Evolutionary conservation across 805 yeast species (phyloP), one percentile per base, ranked within the genome.

Genomic region (Pichia rugopelliculosa): DNA sequence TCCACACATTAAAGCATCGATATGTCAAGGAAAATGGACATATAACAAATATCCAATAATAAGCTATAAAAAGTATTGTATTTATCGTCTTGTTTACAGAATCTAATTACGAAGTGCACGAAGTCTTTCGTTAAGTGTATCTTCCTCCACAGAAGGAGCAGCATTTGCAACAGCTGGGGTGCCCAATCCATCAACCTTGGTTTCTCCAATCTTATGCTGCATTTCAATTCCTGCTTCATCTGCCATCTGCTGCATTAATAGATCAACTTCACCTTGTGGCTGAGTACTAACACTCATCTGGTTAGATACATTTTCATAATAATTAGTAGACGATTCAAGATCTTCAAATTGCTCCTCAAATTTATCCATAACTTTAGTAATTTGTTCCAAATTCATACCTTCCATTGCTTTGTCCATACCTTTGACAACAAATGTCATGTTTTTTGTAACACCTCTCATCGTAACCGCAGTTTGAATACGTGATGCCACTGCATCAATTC

Each of bases 391-490:
- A 65, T 93, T 93, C 99, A 93, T 93, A 21, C 91, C 82, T 59
- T 87, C 93, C 69, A 93, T 76, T 1, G 99, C 99, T 59, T 79
- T 82, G 65, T 93, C 99, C 98, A 93, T 91, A 10, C 97, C 97
- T 60, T 75, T 80, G 49, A 95, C 93, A 12, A 91, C 98, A 42
- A 77, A 81, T 9, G 93, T 79, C 98, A 93, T 93, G 57, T 89
- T 90, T 2, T 90, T 89, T 0, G 96, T 87, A 11, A 93, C 96
- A 43, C 87, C 80, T 55, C 96, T 76, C 99, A 93, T 93, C 0
- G 98, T 91, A 7, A 93, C 97, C 0, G 99, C 99, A 0, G 99
- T 93, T 59, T 91, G 97, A 2, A 93, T 96, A 50, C 99, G 70
- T 4, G 95, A 84, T 0, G 98, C 95, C 22, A 93, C 99, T 0